Evolutionary conservation across 2,329 filamentous ascomycete species (phyloP), one percentile per base, ranked within the genome.

Genomic region (Diaporthe citrichinensis): DNA sequence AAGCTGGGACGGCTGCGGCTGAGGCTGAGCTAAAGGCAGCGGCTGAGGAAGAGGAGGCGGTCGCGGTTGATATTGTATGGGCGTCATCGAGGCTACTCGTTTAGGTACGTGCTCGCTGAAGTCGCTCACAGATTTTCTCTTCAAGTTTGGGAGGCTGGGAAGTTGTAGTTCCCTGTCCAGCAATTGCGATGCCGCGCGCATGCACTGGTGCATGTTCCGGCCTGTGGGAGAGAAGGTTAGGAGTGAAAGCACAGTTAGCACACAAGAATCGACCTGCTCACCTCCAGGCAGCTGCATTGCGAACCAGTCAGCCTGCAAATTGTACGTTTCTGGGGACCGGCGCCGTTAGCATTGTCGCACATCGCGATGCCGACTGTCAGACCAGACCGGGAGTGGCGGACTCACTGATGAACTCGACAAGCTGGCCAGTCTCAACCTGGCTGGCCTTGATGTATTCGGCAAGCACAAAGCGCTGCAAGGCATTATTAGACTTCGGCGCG

Each of bases 381-480:
- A n/a, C n/a, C 51, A n/a, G 49, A 41, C 20, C 25, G 15, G 44
- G 17, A 34, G 46, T 20, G 25, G n/a, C 25, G 71, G 25, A 62
- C 71, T 73, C 58, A 73, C 71, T 86, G 78, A 91, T 84, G 76
- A 91, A 90, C 17, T 83, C 82, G 28, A 87, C 85, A 41, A 91
- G 81, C 25, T 81, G 81, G 15, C 83, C 80, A 34, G 90, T 80
- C 74, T 89, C 86, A 75, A 91, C 82, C 41, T 85, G 81, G 83
- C 89, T 91, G 76, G 85, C 85, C 79, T 91, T 91, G 82, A 91
- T 88, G 79, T 91, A 88, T 81, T 91, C 90, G 74, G 86, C 88
- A 74, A 91, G 85, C 76, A 91, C 83, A 80, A 90, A 90, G 77
- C 89, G 88, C 90, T 91, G 79, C n/a, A 65, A 58, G 75, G 23